These are phyloP conservation scores for Bryum argenteum DNA, from an alignment of 225 moss, liverwort and hornwort species.

Conservation along the genomic window DNA sequence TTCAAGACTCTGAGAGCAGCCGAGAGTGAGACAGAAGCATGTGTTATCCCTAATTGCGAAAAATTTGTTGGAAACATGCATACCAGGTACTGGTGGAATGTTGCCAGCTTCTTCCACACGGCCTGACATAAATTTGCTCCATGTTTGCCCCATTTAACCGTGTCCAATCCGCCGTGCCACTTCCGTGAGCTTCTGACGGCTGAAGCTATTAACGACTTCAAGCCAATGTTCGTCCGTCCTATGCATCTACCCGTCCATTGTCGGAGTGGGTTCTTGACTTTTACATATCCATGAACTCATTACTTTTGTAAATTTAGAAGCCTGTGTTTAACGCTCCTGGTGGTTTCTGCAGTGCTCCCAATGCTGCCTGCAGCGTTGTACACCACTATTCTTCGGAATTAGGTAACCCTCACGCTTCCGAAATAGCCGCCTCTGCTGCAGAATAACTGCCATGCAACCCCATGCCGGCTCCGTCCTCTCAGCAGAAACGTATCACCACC, in stretches of 20 bases:
- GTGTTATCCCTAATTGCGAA: background rate
- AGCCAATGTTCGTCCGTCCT: conserved; percentile 21
- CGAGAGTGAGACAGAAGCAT: background rate
- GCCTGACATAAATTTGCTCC: conserved; percentile 51
- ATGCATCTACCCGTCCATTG: background rate
- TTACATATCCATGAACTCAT: conserved; percentile 25
- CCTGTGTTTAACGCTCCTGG: conserved; percentile 6
- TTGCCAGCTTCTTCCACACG: conserved; percentile 41
- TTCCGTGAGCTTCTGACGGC: conserved; percentile 19
- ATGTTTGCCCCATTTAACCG: conserved; percentile 55
- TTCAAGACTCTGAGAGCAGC: background rate
- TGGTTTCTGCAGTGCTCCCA: conserved; percentile 16
- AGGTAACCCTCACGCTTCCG: conserved; percentile 14
- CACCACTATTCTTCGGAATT: conserved; percentile 13
- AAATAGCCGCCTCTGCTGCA: conserved; percentile 15
- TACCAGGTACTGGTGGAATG: conserved; percentile 40
- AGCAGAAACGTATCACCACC: conserved; percentile 11
- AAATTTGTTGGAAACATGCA: conserved; percentile 15
- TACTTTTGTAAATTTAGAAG: conserved; percentile 1
- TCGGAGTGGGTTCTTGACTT: conserved; percentile 6
- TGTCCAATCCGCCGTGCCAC: conserved; percentile 1
- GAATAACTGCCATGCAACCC: conserved; percentile 45
- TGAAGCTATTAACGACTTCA: conserved; percentile 21
- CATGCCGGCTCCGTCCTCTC: conserved; percentile 24
- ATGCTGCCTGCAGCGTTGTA: conserved; percentile 20